phyloP scores from a whole-genome alignment of 1,284 basidiomycete species.

The Heliocybe sulcata region DNA sequence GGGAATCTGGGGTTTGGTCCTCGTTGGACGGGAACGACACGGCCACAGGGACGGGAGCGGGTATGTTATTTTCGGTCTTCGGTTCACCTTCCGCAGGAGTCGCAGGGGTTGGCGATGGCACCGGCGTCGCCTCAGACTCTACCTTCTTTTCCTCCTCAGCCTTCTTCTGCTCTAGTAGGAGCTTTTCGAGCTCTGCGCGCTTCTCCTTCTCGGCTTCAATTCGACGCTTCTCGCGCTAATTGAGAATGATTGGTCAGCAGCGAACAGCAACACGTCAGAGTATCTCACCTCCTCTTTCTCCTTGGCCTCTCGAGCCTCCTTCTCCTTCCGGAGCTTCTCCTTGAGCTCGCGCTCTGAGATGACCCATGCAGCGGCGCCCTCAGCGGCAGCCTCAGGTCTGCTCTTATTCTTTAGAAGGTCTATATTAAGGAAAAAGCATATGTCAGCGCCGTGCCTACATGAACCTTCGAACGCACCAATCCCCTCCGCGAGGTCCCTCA shows the following conservation, averaged over 20 bases:
- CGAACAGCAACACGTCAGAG: conserved; percentile 10
- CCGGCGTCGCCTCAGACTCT: conserved; percentile 24
- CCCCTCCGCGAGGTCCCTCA: conserved; percentile 7
- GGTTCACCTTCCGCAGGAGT: conserved; percentile 29
- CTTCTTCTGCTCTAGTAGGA: conserved; percentile 31
- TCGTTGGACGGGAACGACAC: conserved; percentile 3
- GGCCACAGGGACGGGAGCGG: background rate
- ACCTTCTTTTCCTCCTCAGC: conserved; percentile 25
- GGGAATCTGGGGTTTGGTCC: background rate
- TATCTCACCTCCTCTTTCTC: conserved; percentile 53
- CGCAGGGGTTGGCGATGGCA: background rate
- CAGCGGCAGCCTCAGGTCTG: conserved; percentile 63
- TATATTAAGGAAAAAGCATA: conserved; percentile 16
- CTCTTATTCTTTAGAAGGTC: conserved; percentile 78
- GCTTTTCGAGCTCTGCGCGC: conserved; percentile 38
- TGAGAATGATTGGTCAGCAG: conserved; percentile 9
- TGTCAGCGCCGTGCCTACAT: conserved; percentile 16
- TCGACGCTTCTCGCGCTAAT: conserved; percentile 36
- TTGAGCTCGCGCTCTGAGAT: conserved; percentile 61
- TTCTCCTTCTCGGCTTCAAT: conserved; percentile 21
- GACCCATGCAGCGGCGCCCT: conserved; percentile 63
- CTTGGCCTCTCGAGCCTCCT: conserved; percentile 56
- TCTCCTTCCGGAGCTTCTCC: conserved; percentile 62
- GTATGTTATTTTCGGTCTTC: conserved; percentile 31
- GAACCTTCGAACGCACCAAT: conserved; percentile 16